These are phyloP conservation scores for Venturia carpophila DNA, from an alignment of 2,329 filamentous ascomycete genomes.

Conservation along the genomic window DNA sequence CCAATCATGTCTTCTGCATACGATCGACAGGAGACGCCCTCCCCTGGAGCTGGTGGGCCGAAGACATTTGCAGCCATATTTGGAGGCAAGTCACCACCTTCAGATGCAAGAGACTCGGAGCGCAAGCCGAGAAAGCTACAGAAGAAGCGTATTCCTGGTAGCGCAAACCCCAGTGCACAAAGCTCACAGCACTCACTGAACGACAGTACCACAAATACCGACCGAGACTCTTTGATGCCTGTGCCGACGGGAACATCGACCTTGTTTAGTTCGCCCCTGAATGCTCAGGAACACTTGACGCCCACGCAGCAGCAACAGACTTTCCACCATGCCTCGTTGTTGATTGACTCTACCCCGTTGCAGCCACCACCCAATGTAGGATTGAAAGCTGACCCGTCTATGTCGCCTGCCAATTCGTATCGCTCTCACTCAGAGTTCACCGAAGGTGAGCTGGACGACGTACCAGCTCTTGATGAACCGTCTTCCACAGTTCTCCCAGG, in stretches of 20 bases:
- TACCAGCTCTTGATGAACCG: constrained; percentile 12
- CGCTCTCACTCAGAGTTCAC: constrained; percentile 17
- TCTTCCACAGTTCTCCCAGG: neutral
- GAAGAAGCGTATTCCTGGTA: constrained; percentile 75
- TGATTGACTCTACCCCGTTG: constrained; percentile 5
- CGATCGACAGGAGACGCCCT: neutral
- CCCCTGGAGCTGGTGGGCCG: neutral
- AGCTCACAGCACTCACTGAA: constrained; percentile 78
- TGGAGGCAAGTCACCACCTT: constrained; percentile 33
- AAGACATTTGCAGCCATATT: constrained; percentile 32
- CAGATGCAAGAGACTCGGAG: constrained; percentile 7
- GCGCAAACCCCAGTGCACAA: constrained; percentile 77
- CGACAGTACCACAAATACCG: constrained; percentile 22
- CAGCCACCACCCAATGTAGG: constrained; percentile 12
- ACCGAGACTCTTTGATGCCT: constrained; percentile 10
- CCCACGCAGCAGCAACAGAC: constrained; percentile 9
- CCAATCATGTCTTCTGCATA: neutral
- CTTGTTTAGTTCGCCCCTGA: constrained; percentile 7
- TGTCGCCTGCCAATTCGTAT: constrained; percentile 18
- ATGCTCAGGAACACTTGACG: neutral
- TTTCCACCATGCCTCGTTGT: constrained; percentile 9
- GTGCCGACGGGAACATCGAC: constrained; percentile 9
- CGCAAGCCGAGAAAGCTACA: constrained; percentile 63
- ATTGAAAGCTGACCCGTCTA: neutral
- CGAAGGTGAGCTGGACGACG: constrained; percentile 15